Percentiles rank a stretch among this genome's conserved stretches.
Evolutionary conservation across 2,329 filamentous ascomycete species (phyloP).

Genomic region (Sporothrix euskadiensis): DNA sequence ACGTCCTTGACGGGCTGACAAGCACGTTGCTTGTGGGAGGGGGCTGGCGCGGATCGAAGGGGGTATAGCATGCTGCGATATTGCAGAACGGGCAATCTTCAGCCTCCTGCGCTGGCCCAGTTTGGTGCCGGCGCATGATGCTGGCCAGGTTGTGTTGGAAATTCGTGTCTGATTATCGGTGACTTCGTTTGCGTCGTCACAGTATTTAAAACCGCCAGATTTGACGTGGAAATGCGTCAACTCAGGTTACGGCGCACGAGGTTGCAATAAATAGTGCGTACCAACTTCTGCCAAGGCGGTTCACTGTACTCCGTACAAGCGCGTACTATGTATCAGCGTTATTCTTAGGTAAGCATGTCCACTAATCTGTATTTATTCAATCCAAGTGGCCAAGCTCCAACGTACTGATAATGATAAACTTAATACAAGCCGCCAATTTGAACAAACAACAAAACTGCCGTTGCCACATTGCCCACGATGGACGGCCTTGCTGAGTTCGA

Average conservation of each 20-base stretch:
- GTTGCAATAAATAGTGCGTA: background rate
- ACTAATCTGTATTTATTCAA: too few species aligned
- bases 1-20: constrained; percentile 41
- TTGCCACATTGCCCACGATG: constrained; percentile 27
- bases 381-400: background rate
- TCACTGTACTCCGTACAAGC: too few species aligned
- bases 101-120: constrained; percentile 10
- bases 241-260: background rate
- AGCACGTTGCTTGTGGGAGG: constrained; percentile 43
- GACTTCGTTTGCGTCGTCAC: background rate
- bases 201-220: too few species aligned
- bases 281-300: too few species aligned
- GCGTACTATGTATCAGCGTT: too few species aligned
- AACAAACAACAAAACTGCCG: background rate
- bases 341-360: too few species aligned
- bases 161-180: background rate
- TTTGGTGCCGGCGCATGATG: constrained; percentile 14
- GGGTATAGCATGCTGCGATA: constrained; percentile 53
- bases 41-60: constrained; percentile 49
- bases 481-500: constrained; percentile 42
- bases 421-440: background rate
- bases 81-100: constrained; percentile 62
- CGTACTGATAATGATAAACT: background rate
- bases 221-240: too few species aligned
- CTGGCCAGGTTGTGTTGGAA: background rate